Evolutionary conservation across 805 yeast species (phyloP), one percentile per base, ranked within the genome.

Genomic region (Saccharomycopsis javanensis): DNA sequence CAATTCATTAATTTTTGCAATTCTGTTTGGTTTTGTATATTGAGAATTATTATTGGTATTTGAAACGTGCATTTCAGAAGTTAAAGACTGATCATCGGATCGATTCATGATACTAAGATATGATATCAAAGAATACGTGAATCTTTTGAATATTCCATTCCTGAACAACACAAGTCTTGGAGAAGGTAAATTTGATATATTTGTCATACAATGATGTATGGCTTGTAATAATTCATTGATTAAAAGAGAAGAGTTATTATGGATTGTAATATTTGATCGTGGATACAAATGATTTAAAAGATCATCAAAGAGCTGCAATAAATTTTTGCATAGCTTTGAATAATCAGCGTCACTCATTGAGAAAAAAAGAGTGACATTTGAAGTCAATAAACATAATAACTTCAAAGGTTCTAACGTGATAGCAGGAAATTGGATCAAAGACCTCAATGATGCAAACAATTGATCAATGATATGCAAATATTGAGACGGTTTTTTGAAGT

Each of bases 391-490:
- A n/a, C 62, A 64, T 15, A 75, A 48, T 0, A 69, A 58, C 13
- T 66, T 66, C 1, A 67, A 60, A 30, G 70, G 60, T 55, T 71
- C 68, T n/a, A 66, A 50, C 0, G 69, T 66, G 1, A 68, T 63
- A 0, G 75, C 28, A 3, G 30, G 57, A n/a, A 20, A 25, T 28
- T 13, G 28, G 30, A 34, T 35, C 11, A 34, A 48, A 30, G 11
- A 27, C 28, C 15, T 46, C 50, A 50, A 33, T 10, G 30, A 51
- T 4, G 37, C 30, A n/a, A 23, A 25, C 28, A 55, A 50, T 16
- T 31, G 18, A 33, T 37, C 23, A 11, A 55, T 25, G 10, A 48
- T 37, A 16, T 30, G 48, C 20, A 42, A 48, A 25, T n/a, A 31
- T 46, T 54, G 56, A 3, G 34, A 20, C 30, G 54, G 27, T 51